Base-by-base conservation (phyloP, 768 basidiomycete species). In the Mrakia hoshinonis region DNA sequence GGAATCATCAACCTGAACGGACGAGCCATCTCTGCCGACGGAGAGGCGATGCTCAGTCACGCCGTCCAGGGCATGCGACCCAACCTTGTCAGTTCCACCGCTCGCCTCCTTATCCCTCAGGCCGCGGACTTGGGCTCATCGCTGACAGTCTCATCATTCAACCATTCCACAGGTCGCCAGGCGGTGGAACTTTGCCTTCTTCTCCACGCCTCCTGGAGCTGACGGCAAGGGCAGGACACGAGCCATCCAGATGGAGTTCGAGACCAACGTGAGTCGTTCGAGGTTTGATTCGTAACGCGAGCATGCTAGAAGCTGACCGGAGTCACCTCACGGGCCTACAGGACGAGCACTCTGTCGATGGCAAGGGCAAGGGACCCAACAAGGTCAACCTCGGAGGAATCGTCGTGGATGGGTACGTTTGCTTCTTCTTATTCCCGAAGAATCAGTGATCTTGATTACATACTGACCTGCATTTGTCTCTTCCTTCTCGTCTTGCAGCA, bases 61-160 rank as follows among this genome's bases (percentile, higher is more conserved):
- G 95, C 95, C 55, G 96, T 98, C 78, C 95, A 98, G 79, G 96
- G 95, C 79, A 95, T 99, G 92, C 86, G 92, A 10, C 93, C 95
- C 62, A 90, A 99, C 80, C 85, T 92, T 69, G 86, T 80, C 38
- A 70, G 78, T 75, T 15, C 7, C 10, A 20, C 1, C 54, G 22
- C 24, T 24, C 13, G 39, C 12, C 62, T 38, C 38, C 24, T 34
- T 15, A 9, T 61, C 34, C 24, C 12, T 29, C 4, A 62, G 20
- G 7, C 29, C n/a, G n/a, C n/a, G n/a, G n/a, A n/a, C n/a, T n/a
- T n/a, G n/a, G n/a, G n/a, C n/a, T n/a, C n/a, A n/a, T n/a, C n/a
- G n/a, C n/a, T n/a, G n/a, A n/a, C n/a, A n/a, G n/a, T n/a, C n/a
- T n/a, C 20, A 18, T n/a, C 31, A 67, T 18, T 43, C 29, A 9